These are phyloP conservation scores for Fraxinus xanthoxyloides DNA, from an alignment of 305 asterid genomes.

Conservation along the genomic window DNA sequence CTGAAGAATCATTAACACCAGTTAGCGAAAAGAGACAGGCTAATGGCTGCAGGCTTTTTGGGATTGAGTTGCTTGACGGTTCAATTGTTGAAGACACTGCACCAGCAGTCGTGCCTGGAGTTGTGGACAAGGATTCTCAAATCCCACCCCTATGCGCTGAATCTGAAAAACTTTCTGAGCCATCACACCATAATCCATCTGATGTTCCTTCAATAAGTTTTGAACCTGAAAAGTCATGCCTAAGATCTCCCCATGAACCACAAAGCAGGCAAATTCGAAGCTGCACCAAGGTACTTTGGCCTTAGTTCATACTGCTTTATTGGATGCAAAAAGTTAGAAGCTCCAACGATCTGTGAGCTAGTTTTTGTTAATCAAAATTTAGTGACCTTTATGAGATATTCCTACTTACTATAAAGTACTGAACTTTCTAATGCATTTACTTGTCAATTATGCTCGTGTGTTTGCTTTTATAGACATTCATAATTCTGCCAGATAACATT, in stretches of 20 bases:
- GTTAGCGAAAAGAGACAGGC: conserved; percentile 60
- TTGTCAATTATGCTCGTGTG: not conserved
- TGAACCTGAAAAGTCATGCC: conserved; percentile 79
- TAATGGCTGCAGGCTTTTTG: conserved; percentile 76
- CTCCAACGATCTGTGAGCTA: not conserved
- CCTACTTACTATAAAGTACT: not conserved
- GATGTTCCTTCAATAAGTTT: conserved; percentile 66
- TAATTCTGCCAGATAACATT: not conserved
- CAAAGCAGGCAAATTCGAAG: conserved; percentile 68
- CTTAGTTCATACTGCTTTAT: not conserved
- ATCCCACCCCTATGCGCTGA: conserved; percentile 45
- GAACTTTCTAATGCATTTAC: not conserved
- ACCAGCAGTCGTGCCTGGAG: conserved; percentile 35
- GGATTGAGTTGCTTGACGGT: conserved; percentile 66
- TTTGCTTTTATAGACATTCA: not conserved
- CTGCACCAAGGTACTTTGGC: conserved; percentile 75
- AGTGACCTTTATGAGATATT: not conserved
- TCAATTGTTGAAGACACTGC: conserved; percentile 48
- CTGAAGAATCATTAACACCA: conserved; percentile 56
- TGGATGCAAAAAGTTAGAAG: not conserved
- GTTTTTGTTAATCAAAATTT: not conserved
- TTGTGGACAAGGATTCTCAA: conserved; percentile 48
- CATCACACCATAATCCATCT: conserved; percentile 43
- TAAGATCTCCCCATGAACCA: conserved; percentile 69
- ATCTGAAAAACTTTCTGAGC: conserved; percentile 61